Percentiles rank a stretch among this genome's conserved stretches.
phyloP scores from a whole-genome alignment of 345 rosid genomes.

The Lumnitzera racemosa region DNA sequence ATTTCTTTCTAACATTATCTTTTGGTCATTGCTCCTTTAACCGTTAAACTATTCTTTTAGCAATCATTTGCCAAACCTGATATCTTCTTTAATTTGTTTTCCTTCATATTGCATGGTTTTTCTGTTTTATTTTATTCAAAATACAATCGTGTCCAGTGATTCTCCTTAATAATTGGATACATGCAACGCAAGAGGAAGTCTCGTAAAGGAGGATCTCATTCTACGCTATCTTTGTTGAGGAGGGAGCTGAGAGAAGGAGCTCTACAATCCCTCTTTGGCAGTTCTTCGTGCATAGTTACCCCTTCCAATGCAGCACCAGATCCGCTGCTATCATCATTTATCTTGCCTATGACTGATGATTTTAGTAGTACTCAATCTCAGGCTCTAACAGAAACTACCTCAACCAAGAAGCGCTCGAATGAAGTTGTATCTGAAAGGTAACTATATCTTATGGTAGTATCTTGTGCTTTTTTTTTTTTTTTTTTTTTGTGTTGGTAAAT shows the following conservation, averaged over 20 bases:
- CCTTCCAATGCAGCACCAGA: conserved; percentile 72
- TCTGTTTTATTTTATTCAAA: too few relatives aligned
- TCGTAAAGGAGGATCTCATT: conserved; percentile 72
- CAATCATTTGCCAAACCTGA: too few relatives aligned
- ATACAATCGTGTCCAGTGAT: not conserved
- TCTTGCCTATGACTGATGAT: conserved; percentile 69
- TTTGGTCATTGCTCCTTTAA: too few relatives aligned
- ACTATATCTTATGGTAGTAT: not conserved
- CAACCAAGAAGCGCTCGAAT: conserved; percentile 35
- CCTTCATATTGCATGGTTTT: too few relatives aligned
- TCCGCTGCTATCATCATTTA: conserved; percentile 81
- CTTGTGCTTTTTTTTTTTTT: not conserved
- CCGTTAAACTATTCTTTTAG: too few relatives aligned
- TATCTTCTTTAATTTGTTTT: too few relatives aligned
- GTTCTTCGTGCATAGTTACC: conserved; percentile 56
- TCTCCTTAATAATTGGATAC: conserved; percentile 60
- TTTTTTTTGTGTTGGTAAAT: not conserved
- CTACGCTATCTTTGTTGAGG: conserved; percentile 70
- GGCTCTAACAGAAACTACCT: conserved; percentile 29
- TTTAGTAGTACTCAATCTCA: conserved; percentile 28
- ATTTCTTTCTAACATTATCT: too few relatives aligned
- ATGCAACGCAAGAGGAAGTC: conserved; percentile 85
- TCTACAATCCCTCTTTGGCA: conserved; percentile 64
- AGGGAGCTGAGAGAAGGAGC: conserved; percentile 86
- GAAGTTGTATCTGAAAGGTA: conserved; percentile 52